Base-by-base conservation (phyloP, 768 basidiomycete genomes). In the Harrya chromipes region DNA sequence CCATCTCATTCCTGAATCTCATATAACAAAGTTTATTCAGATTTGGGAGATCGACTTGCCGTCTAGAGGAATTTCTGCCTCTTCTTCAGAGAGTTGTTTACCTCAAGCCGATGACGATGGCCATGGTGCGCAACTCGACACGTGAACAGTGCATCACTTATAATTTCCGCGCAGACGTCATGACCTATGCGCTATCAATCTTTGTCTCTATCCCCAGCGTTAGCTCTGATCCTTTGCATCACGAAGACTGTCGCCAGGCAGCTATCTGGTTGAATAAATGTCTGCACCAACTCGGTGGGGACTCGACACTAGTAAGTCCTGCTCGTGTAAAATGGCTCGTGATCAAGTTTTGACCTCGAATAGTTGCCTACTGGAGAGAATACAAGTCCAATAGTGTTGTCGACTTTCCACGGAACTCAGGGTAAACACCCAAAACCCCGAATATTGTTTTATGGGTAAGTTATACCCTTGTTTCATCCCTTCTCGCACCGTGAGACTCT, bases 221-320 rank as follows among this genome's bases (percentile, higher is more conserved):
- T 43, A 93, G 90, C 60, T 81, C 78, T 41, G 75, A 76, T 48
- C 76, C 81, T 1, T 62, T 70, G 1, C 81, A 88, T 62, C 77
- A 82, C 47, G 91, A 92, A 65, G 87, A 94, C 63, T 99, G 97
- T 64, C 80, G 93, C 45, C 95, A 98, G 63, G 90, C 92, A 1
- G 94, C 93, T 6, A 85, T 94, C 38, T 94, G 93, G 85, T 70
- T 98, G 48, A 87, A 87, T 62, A 93, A 91, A 57, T 90, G 90
- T 59, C 72, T 99, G 14, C 77, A 77, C 2, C 90, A 95, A 65
- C 78, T 98, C 17, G 97, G 97, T 14, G 94, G 94, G 3, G 79
- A 85, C 33, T 80, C 93, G 0, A 72, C 77, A 9, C 72, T 98
- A 39, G 89, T 92, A 46, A 63, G 81, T 55, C 5, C 27, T n/a